phyloP scores from a whole-genome alignment of 1,139 yeast species.

The Candida neerlandica region DNA sequence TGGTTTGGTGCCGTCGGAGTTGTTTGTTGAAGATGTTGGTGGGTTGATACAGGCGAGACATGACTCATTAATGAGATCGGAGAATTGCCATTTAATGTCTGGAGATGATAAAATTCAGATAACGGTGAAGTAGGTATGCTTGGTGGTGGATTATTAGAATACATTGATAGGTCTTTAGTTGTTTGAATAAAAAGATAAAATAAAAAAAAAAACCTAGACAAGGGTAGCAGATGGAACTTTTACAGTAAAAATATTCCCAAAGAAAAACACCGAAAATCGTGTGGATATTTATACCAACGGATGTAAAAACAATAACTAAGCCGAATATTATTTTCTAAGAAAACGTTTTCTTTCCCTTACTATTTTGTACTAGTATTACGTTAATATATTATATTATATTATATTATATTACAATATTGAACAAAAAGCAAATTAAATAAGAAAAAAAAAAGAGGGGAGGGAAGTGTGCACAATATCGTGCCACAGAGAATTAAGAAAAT shows the following conservation, averaged over 20 bases:
- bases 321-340: too few relatives aligned
- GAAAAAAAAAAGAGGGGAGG: neutral
- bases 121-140: neutral
- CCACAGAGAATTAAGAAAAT: neutral
- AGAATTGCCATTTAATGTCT: neutral
- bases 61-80: neutral
- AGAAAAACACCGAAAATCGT: neutral
- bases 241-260: too few relatives aligned
- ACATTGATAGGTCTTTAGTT: neutral
- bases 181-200: too few relatives aligned
- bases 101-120: neutral
- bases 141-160: neutral
- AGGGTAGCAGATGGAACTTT: too few relatives aligned
- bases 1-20: neutral
- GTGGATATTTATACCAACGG: too few relatives aligned
- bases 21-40: neutral
- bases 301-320: too few relatives aligned
- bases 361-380: too few relatives aligned
- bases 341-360: too few relatives aligned
- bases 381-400: neutral
- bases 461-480: too few relatives aligned
- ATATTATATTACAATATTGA: neutral
- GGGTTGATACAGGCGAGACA: neutral
- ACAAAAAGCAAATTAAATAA: neutral
- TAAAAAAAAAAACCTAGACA: too few relatives aligned